Percentiles rank a stretch among this genome's conserved stretches.
These are phyloP conservation scores for Malus domestica DNA, from an alignment of 306 rosid species.

Conservation along the genomic window ASM211411v1 NC_041798.1:11131001-11131500, in stretches of 20 bases:
- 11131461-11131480: neutral
- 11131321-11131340: neutral
- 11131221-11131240: neutral
- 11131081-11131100: neutral
- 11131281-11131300: neutral
- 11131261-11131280: constrained; percentile 1
- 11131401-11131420: neutral
- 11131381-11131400: neutral
- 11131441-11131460: neutral
- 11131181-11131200: neutral
- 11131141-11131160: neutral
- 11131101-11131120: neutral
- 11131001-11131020: neutral
- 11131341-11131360: neutral
- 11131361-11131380: neutral
- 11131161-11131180: neutral
- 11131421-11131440: neutral
- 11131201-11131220: neutral
- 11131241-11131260: neutral
- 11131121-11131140: neutral
- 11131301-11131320: neutral
- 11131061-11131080: neutral
- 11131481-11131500: neutral
- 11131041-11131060: neutral
- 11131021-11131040: neutral